phyloP scores from a whole-genome alignment of 2,329 filamentous ascomycete genomes.

The Paraconiothyrium brasiliense region DNA sequence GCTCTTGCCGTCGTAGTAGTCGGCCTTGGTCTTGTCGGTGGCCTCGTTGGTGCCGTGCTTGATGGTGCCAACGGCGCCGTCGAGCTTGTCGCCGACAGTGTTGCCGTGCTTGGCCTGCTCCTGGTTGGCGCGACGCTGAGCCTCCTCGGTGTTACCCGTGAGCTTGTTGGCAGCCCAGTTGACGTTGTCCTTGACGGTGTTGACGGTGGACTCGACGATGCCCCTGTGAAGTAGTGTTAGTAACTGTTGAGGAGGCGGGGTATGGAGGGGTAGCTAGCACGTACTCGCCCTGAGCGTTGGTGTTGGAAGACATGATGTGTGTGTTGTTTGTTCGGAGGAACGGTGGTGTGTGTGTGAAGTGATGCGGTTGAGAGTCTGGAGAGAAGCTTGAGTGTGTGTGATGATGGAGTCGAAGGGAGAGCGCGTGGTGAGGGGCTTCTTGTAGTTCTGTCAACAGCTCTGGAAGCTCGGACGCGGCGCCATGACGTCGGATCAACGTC shows the following conservation, averaged over 20 bases:
- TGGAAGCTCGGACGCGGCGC: conserved; percentile 5
- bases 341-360: background rate
- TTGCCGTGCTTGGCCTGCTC: conserved; percentile 15
- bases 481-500: conserved; percentile 11
- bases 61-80: conserved; percentile 10
- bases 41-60: conserved; percentile 14
- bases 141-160: conserved; percentile 13
- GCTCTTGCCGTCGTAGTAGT: conserved; percentile 15
- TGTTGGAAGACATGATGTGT: conserved; percentile 14
- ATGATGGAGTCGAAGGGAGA: background rate
- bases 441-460: background rate
- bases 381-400: background rate
- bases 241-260: background rate
- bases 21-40: conserved; percentile 12
- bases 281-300: conserved; percentile 12
- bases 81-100: conserved; percentile 11
- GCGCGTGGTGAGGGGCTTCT: background rate
- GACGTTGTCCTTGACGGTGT: conserved; percentile 15
- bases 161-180: conserved; percentile 15
- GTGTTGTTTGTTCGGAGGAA: conserved; percentile 3
- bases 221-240: background rate
- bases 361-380: background rate
- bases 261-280: background rate
- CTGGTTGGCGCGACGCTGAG: conserved; percentile 11
- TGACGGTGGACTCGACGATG: conserved; percentile 13